These are phyloP conservation scores for Stephania cephalantha DNA, from an alignment of 164 flowering plant genomes.

Conservation along the genomic window DNA sequence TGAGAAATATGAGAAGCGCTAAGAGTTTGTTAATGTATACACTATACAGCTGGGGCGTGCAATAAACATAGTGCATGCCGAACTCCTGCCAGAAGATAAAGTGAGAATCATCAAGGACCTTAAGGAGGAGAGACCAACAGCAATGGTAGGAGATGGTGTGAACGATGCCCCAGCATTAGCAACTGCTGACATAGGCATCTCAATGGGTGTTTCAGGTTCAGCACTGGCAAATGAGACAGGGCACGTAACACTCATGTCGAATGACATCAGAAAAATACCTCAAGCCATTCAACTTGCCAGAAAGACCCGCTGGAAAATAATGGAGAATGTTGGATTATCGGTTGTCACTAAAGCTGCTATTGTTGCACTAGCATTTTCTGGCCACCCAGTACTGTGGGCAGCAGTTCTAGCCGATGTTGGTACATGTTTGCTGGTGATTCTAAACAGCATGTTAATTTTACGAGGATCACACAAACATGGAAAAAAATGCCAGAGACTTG, in stretches of 20 bases:
- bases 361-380: constrained; percentile 58
- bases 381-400: constrained; percentile 89
- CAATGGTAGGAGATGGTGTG: constrained; percentile 90
- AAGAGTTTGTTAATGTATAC: background rate
- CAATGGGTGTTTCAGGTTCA: constrained; percentile 95
- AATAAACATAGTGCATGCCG: constrained; percentile 63
- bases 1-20: background rate
- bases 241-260: constrained; percentile 76
- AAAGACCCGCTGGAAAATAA: constrained; percentile 40
- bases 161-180: constrained; percentile 95
- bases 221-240: constrained; percentile 88
- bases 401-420: constrained; percentile 88
- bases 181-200: constrained; percentile 81
- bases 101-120: constrained; percentile 45
- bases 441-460: constrained; percentile 81
- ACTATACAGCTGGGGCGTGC: constrained; percentile 53
- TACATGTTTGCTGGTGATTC: constrained; percentile 76
- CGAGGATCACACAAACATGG: constrained; percentile 22
- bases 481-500: constrained; percentile 12
- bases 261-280: constrained; percentile 71
- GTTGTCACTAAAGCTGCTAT: constrained; percentile 57
- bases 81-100: constrained; percentile 86
- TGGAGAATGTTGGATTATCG: constrained; percentile 58
- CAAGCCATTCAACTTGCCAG: constrained; percentile 49
- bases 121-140: constrained; percentile 53